Evolutionary conservation across 495 filamentous ascomycete species (phyloP).

Genomic region (Copromyces sp.): DNA sequence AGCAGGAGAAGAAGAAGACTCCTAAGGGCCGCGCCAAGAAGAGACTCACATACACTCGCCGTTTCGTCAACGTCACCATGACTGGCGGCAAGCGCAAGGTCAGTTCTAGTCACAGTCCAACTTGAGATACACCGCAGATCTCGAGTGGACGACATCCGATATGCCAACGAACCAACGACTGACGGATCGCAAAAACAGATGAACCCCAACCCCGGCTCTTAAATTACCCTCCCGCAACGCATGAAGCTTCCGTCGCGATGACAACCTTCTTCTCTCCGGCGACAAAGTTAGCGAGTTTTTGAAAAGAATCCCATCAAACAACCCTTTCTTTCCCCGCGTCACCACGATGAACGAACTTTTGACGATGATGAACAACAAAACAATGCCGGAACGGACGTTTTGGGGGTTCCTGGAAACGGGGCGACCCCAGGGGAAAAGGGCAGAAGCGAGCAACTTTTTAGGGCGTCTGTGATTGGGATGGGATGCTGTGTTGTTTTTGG

Average conservation of each 20-base stretch:
- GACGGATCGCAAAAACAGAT: slow-evolving; percentile 21
- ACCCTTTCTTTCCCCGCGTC: background rate
- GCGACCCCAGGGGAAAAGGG: background rate
- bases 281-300: background rate
- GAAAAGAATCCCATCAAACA: background rate
- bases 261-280: background rate
- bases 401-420: background rate
- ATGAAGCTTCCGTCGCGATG: background rate
- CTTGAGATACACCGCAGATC: background rate
- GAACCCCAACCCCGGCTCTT: slow-evolving; percentile 43
- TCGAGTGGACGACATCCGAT: slow-evolving; percentile 35
- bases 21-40: slow-evolving; percentile 99
- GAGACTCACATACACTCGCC: slow-evolving; percentile 91
- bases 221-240: slow-evolving; percentile 15
- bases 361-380: background rate
- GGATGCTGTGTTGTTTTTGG: background rate
- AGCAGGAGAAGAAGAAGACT: slow-evolving; percentile 83
- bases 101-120: background rate
- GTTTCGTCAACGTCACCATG: slow-evolving; percentile 98
- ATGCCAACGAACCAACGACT: background rate
- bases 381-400: background rate
- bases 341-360: background rate
- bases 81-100: slow-evolving; percentile 99
- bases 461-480: background rate
- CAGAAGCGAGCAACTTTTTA: background rate